These are phyloP conservation scores for Ashbya aceris DNA, from an alignment of 1,139 yeast species.

Conservation along the genomic window DNA sequence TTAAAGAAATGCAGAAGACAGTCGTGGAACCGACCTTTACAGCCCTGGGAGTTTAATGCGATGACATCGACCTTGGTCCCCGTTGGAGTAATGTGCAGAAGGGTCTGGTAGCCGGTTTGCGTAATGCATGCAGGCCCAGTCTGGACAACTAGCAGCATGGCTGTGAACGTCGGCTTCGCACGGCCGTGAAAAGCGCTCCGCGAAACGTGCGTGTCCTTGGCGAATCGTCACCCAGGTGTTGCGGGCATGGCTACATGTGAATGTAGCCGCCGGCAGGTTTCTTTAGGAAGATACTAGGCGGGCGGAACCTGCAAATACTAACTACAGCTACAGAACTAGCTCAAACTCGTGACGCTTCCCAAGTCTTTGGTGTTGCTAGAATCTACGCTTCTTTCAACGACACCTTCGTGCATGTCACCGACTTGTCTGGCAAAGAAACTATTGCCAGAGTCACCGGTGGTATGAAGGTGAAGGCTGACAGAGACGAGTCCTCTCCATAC, in stretches of 20 bases:
- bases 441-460: constrained; percentile 99
- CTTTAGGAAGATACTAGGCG: constrained; percentile 1
- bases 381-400: constrained; percentile 99
- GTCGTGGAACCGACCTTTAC: too few species aligned
- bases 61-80: too few species aligned
- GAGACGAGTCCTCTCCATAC: constrained; percentile 99
- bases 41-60: too few species aligned
- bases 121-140: too few species aligned
- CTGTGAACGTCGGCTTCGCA: too few species aligned
- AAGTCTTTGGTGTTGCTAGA: constrained; percentile 99
- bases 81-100: too few species aligned
- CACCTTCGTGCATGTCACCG: constrained; percentile 99
- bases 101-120: too few species aligned
- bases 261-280: background rate
- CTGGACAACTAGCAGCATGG: too few species aligned
- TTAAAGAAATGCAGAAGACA: constrained; percentile 7
- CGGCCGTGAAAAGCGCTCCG: too few species aligned
- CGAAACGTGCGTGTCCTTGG: too few species aligned
- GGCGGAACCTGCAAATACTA: background rate
- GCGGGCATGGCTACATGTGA: too few species aligned
- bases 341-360: constrained; percentile 92
- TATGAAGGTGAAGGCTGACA: constrained; percentile 99
- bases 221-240: too few species aligned
- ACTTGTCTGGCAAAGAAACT: constrained; percentile 99
- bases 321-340: constrained; percentile 12